Conservation (phyloP, 805 yeast species). For the Suhomyces tanzawaensis region DNA sequence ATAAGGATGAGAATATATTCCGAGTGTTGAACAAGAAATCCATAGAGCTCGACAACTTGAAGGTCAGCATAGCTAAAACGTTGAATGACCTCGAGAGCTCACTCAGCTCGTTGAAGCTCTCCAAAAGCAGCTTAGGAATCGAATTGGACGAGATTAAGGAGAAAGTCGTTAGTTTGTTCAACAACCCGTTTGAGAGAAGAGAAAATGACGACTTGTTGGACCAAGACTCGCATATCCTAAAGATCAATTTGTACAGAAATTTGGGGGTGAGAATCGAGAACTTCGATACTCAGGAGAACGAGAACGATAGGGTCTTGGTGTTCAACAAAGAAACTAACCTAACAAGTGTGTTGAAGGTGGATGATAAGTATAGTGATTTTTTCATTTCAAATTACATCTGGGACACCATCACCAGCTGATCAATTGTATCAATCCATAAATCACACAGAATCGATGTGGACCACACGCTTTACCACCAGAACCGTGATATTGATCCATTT, state of each 20-base stretch:
- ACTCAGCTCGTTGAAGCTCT: slow-evolving; percentile 33
- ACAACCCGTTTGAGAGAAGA: slow-evolving; percentile 20
- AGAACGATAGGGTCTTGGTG: slow-evolving; percentile 45
- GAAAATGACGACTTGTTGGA: slow-evolving; percentile 31
- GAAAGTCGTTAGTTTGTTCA: slow-evolving; percentile 5
- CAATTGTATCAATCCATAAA: too few species aligned
- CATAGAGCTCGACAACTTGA: slow-evolving; percentile 41
- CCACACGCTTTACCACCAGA: too few species aligned
- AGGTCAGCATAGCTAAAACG: slow-evolving; percentile 51
- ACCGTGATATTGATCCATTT: too few species aligned
- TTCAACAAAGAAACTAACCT: slow-evolving; percentile 46
- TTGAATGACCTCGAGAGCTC: slow-evolving; percentile 48
- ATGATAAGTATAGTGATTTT: slow-evolving; percentile 57
- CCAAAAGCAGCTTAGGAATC: slow-evolving; percentile 35
- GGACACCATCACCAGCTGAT: slow-evolving; percentile 50
- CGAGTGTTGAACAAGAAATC: slow-evolving; percentile 26
- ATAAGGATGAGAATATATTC: slow-evolving; percentile 22
- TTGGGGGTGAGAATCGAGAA: slow-evolving; percentile 54
- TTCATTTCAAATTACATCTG: slow-evolving; percentile 76
- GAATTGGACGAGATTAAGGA: slow-evolving; percentile 33
- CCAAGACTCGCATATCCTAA: slow-evolving; percentile 47
- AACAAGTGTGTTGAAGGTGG: slow-evolving; percentile 51
- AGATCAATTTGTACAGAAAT: slow-evolving; percentile 57
- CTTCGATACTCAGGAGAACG: slow-evolving; percentile 15
- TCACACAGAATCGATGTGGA: too few species aligned